Base-by-base conservation (phyloP, 192 early-diverging fungal species). In the Diversispora epigaea region DNA sequence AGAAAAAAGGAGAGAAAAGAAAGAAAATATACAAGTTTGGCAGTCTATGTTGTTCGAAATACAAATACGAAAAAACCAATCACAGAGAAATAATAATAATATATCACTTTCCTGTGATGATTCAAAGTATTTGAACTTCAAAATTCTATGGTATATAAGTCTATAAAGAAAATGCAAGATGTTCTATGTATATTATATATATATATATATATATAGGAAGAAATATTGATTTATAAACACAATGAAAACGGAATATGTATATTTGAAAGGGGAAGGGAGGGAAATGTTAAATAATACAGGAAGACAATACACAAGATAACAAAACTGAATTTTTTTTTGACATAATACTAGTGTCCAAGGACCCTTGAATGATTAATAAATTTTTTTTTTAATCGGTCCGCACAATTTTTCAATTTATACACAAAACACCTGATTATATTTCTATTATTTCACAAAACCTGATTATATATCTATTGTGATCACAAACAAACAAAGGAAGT, bases 101-200 rank as follows among this genome's bases (percentile, higher is more conserved):
- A 17, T 0, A 6, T 12, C 22, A 63, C 41, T 63, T 25, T 39
- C 6, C 0, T 17, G 15, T 63, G 61, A 41, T 63, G 17, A 40
- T 63, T 63, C 15, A 17, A 4, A 41, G 9, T 7, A 17, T 41
- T 64, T 0, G 15, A 44, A 64, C n/a, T 40, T 64, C 62, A 11
- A 63, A 64, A 64, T 41, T 64, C 62, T 64, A 64, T 64, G 62
- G n/a, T 64, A 64, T 64, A 41, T 64, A 63, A 63, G 62, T 64
- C 62, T 64, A 64, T 14, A 11, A 49, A 49, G 47, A 49, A 49
- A 49, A 49, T 14, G 47, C 7, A 49, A 49, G 47, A 49, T 32
- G 25, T 32, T 32, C 25, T 32, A 32, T 32, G 25, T 32, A 32
- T 32, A 32, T 32, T 32, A 32, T 32, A 32, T 32, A 32, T 32